A percentile compares a stretch with the other conserved stretches of the same genome.
phyloP scores from a whole-genome alignment of 305 asterid species.

The Plantago lanceolata region DNA sequence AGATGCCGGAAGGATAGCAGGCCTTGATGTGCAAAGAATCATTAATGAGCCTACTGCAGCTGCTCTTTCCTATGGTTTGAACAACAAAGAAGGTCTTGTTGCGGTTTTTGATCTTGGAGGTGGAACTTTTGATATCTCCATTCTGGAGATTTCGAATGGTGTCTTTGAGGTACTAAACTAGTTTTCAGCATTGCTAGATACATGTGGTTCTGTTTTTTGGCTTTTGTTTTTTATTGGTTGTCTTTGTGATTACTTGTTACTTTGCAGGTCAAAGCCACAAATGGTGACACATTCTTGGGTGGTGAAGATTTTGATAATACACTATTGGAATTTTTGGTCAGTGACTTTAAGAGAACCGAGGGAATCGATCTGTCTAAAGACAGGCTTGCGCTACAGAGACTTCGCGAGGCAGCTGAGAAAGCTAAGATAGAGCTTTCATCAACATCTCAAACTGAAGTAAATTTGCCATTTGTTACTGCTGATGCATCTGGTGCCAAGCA shows the following conservation, averaged over 20 bases:
- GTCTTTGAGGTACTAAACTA: conserved; percentile 44
- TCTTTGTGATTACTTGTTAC: background rate
- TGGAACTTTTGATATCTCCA: conserved; percentile 58
- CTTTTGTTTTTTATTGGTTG: no score
- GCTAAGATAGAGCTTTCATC: conserved; percentile 59
- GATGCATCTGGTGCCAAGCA: conserved; percentile 56
- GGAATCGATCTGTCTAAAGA: conserved; percentile 49
- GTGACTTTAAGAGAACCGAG: conserved; percentile 43
- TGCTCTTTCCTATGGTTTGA: conserved; percentile 50
- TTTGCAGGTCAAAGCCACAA: conserved; percentile 54
- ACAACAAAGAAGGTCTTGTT: conserved; percentile 52
- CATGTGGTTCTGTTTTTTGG: no score
- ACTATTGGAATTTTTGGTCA: conserved; percentile 43
- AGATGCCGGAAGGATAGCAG: conserved; percentile 55
- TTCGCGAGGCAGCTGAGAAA: conserved; percentile 56
- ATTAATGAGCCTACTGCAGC: conserved; percentile 65
- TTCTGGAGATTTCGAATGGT: conserved; percentile 53
- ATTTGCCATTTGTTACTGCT: conserved; percentile 57
- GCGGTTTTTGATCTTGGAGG: conserved; percentile 66
- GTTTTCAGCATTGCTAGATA: background rate
- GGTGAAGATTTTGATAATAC: conserved; percentile 57
- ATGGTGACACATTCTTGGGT: conserved; percentile 55
- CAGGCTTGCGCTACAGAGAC: conserved; percentile 52
- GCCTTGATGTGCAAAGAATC: conserved; percentile 55
- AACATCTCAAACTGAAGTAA: conserved; percentile 48